These are phyloP conservation scores for Russula earlei DNA, from an alignment of 768 basidiomycete species.

Conservation along the genomic window DNA sequence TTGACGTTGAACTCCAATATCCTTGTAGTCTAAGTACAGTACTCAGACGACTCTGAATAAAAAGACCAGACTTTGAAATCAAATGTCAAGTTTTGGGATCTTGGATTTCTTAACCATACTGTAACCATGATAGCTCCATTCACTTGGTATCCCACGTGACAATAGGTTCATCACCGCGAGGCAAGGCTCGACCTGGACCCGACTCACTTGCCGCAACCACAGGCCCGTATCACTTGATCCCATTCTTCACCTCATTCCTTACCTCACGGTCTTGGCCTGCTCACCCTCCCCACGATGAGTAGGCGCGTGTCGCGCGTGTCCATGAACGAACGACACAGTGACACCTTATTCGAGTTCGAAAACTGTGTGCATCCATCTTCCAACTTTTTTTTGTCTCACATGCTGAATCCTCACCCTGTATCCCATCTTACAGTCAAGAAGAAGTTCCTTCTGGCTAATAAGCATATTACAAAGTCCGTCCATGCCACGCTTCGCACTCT, in stretches of 20 bases:
- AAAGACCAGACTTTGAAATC: too few relatives aligned
- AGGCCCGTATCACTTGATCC: neutral
- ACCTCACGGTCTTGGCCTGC: conserved; percentile 13
- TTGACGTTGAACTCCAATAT: too few relatives aligned
- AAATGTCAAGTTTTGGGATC: too few relatives aligned
- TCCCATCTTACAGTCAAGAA: conserved; percentile 65
- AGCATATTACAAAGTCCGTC: conserved; percentile 77
- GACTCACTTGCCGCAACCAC: conserved; percentile 1
- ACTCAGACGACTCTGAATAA: too few relatives aligned
- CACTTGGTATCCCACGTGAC: conserved; percentile 3
- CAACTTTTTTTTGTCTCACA: conserved; percentile 24
- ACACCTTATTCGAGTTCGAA: conserved; percentile 77
- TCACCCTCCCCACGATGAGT: conserved; percentile 27
- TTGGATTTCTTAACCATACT: too few relatives aligned
- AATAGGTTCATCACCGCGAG: conserved; percentile 12
- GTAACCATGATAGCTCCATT: too few relatives aligned
- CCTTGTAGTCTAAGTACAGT: too few relatives aligned
- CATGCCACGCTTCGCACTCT: neutral
- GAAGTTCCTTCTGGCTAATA: conserved; percentile 85
- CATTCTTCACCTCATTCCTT: neutral
- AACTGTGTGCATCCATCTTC: conserved; percentile 58
- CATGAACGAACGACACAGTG: conserved; percentile 57
- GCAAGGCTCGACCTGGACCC: neutral
- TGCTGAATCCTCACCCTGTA: conserved; percentile 19
- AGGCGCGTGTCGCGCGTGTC: conserved; percentile 37